Conservation (phyloP, 495 filamentous ascomycete species). For the Aspergillus bridgeri region DNA sequence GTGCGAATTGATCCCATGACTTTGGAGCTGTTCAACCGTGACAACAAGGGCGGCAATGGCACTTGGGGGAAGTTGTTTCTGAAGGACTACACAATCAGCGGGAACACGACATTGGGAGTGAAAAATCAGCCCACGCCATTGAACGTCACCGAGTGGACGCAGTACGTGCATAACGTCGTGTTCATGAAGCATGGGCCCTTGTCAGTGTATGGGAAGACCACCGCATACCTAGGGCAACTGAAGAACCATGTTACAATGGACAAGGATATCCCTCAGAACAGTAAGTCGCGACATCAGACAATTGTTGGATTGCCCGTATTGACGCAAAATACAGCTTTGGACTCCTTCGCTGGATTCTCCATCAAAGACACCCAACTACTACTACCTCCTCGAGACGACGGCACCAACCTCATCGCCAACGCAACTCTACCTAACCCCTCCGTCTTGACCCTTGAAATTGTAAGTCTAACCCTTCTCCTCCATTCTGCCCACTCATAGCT, state of each 20-base stretch:
- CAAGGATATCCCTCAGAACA: constrained; percentile 34
- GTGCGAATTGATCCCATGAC: constrained; percentile 38
- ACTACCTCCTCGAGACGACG: constrained; percentile 22
- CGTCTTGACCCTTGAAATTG: constrained; percentile 38
- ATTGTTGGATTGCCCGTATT: neutral
- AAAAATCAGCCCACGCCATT: constrained; percentile 22
- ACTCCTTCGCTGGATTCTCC: constrained; percentile 29
- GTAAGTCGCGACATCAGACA: constrained; percentile 16
- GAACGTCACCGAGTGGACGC: constrained; percentile 26
- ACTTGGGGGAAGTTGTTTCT: constrained; percentile 28
- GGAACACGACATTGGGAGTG: constrained; percentile 34
- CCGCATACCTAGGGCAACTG: constrained; percentile 33
- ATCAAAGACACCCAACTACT: constrained; percentile 23
- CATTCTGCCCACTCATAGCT: neutral
- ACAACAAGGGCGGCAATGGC: constrained; percentile 20
- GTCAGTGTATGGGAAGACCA: constrained; percentile 31
- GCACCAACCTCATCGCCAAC: constrained; percentile 36
- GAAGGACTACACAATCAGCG: constrained; percentile 26
- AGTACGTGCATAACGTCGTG: constrained; percentile 35
- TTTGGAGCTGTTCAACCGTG: constrained; percentile 32
- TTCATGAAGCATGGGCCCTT: constrained; percentile 27
- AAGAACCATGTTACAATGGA: constrained; percentile 34
- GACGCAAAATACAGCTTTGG: constrained; percentile 17
- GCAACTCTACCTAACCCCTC: constrained; percentile 38
- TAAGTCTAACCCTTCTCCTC: constrained; percentile 4